Percentiles rank a stretch among this genome's conserved stretches.
phyloP scores from a whole-genome alignment of 805 yeast species.

The Lipomyces sp. region DNA sequence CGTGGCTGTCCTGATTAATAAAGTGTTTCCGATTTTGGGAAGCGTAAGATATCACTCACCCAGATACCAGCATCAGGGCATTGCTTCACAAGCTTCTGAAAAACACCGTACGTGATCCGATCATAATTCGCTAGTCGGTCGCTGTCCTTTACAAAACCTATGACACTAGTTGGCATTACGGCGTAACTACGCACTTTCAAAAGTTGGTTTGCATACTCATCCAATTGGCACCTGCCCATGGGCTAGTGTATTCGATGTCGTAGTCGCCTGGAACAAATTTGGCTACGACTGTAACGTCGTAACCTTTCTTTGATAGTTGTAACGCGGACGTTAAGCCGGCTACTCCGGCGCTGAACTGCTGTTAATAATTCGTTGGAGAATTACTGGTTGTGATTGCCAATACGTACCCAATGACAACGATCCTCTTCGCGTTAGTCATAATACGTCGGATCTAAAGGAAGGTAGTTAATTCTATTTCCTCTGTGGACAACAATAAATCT shows the following conservation, averaged over 20 bases:
- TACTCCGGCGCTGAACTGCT: slow-evolving; percentile 55
- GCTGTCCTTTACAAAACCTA: slow-evolving; percentile 32
- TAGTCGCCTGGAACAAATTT: slow-evolving; percentile 79
- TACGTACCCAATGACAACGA: slow-evolving; percentile 25
- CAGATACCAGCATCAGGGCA: slow-evolving; percentile 38
- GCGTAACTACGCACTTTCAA: neutral
- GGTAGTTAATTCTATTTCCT: neutral
- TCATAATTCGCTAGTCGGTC: slow-evolving; percentile 32
- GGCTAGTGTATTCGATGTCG: slow-evolving; percentile 73
- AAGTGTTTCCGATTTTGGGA: neutral
- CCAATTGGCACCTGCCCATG: slow-evolving; percentile 62
- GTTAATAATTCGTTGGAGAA: neutral
- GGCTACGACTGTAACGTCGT: slow-evolving; percentile 62
- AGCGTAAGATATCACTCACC: slow-evolving; percentile 10
- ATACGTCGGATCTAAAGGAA: neutral
- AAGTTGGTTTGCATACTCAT: slow-evolving; percentile 32
- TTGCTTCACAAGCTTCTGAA: slow-evolving; percentile 32
- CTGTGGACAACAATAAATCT: neutral
- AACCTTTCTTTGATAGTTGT: slow-evolving; percentile 49
- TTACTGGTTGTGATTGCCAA: neutral
- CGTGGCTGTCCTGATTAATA: neutral
- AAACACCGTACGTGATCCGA: slow-evolving; percentile 46
- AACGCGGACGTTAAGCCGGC: slow-evolving; percentile 60
- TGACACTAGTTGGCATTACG: neutral
- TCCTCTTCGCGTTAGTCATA: slow-evolving; percentile 16